Evolutionary conservation across 345 rosid genomes (phyloP), one percentile per base, ranked within the genome.

Genomic region (Sonneratia caseolaris): DNA sequence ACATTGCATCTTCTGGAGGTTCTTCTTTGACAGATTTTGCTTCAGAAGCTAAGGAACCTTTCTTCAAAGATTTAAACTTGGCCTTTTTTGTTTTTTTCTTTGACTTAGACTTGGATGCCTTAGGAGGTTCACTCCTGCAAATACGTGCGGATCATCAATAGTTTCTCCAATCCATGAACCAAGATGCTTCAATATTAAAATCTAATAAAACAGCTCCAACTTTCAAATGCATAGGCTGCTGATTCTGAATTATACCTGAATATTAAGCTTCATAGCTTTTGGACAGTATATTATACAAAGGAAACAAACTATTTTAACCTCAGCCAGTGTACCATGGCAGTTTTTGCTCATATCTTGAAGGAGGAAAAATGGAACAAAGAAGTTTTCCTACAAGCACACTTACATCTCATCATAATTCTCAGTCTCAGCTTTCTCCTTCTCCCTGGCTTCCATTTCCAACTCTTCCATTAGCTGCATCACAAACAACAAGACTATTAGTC

Each of bases 61-160:
- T 96, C 85, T 91, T 92, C 74, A 92, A 82, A 74, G 97, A 96
- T 77, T 89, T 96, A 80, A 83, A 92, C 83, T 91, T 96, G 48
- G 97, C 84, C 84, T 96, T 96, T 86, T 91, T 96, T 19, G 84
- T 75, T 83, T 87, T 96, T 84, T 92, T 96, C 87, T 89, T 96
- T 76, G 94, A 79, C 85, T 87, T 96, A 4, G 92, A 79, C 79
- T 84, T 92, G 19, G 78, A 64, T 62, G 80, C 78, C 70, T 79
- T 86, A 10, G 81, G 79, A 75, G 38, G 76, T 73, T 83, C 91
- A 74, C 80, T 79, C 92, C 96, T 89, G 88, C 74, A 73, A 69
- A 85, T 14, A 73, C 0, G 70, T 71, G 32, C 35, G 49, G 65
- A 36, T 70, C 51, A 22, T 62, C 14, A 56, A 27, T 64, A 43